Conservation (phyloP, 495 filamentous ascomycete species). For the Neurospora sp. region DNA sequence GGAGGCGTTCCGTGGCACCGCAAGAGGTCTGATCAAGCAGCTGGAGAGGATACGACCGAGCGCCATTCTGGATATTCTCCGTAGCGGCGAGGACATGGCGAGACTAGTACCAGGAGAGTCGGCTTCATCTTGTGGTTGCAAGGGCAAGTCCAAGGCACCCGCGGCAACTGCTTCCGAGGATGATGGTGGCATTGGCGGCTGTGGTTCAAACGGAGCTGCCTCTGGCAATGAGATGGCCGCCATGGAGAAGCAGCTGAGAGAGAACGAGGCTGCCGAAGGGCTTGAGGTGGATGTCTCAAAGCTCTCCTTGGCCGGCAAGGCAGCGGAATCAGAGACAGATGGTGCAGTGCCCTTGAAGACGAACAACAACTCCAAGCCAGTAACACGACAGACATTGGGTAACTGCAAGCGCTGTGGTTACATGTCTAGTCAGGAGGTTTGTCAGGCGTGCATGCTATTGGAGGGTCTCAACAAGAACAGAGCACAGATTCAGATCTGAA, state of each 20-base stretch:
- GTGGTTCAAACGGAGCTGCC: conserved; percentile 64
- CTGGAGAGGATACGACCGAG: conserved; percentile 86
- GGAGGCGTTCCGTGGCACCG: conserved; percentile 93
- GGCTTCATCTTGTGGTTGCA: conserved; percentile 26
- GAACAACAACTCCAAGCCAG: conserved; percentile 14
- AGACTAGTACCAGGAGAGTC: conserved; percentile 59
- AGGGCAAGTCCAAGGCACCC: conserved; percentile 26
- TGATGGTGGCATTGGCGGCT: conserved; percentile 47
- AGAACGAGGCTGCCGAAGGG: conserved; percentile 53
- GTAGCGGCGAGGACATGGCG: conserved; percentile 94
- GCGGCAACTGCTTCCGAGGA: conserved; percentile 44
- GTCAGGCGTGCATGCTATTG: conserved; percentile 85
- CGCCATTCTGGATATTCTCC: conserved; percentile 87
- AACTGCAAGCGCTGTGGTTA: conserved; percentile 86
- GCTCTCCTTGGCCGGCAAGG: conserved; percentile 13
- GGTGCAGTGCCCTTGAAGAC: conserved; percentile 10
- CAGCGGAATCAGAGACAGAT: conserved; percentile 3
- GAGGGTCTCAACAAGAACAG: conserved; percentile 88
- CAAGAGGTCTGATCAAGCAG: conserved; percentile 85
- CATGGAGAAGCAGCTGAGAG: conserved; percentile 68
- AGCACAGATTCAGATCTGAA: conserved; percentile 61
- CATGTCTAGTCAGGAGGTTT: conserved; percentile 88
- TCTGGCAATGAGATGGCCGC: conserved; percentile 82
- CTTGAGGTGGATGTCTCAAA: conserved; percentile 65
- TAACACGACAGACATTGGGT: conserved; percentile 58